Evolutionary conservation across 73 alveolate genomes (phyloP).

Genomic region (Urostyla sp.): DNA sequence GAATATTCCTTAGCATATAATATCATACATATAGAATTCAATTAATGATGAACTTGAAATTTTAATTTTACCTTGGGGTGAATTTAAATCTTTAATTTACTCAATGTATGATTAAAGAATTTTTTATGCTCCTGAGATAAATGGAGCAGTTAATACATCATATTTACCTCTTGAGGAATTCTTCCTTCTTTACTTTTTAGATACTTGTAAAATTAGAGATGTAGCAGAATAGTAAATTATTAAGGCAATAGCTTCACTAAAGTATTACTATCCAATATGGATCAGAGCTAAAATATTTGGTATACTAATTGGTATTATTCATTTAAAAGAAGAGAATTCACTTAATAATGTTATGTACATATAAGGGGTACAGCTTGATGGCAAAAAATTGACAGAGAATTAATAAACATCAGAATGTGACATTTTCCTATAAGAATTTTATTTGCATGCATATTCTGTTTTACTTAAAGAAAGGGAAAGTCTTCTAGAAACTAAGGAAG

Average conservation of each 20-base stretch:
- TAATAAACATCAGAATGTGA: constrained; percentile 40
- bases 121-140: constrained; percentile 26
- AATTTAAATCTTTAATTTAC: constrained; percentile 17
- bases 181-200: constrained; percentile 34
- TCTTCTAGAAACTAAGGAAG: constrained; percentile 48
- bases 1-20: constrained; percentile 45
- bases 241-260: constrained; percentile 26
- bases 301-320: not conserved
- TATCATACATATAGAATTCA: constrained; percentile 20
- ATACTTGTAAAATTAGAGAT: constrained; percentile 14
- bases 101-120: constrained; percentile 51
- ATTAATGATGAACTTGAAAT: constrained; percentile 9
- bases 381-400: too few species aligned
- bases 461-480: constrained; percentile 10
- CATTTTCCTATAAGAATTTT: constrained; percentile 52
- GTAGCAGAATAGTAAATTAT: constrained; percentile 29
- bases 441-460: constrained; percentile 48
- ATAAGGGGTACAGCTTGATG: not conserved
- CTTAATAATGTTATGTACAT: not conserved
- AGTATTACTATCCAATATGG: constrained; percentile 53
- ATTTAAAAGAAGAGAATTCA: not conserved
- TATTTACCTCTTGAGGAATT: constrained; percentile 49
- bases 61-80: constrained; percentile 62
- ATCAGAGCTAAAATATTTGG: constrained; percentile 51
- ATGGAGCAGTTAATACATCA: constrained; percentile 45